Evolutionary conservation across 495 filamentous ascomycete species (phyloP).

Genomic region (Penicillium dipodomyicola): DNA sequence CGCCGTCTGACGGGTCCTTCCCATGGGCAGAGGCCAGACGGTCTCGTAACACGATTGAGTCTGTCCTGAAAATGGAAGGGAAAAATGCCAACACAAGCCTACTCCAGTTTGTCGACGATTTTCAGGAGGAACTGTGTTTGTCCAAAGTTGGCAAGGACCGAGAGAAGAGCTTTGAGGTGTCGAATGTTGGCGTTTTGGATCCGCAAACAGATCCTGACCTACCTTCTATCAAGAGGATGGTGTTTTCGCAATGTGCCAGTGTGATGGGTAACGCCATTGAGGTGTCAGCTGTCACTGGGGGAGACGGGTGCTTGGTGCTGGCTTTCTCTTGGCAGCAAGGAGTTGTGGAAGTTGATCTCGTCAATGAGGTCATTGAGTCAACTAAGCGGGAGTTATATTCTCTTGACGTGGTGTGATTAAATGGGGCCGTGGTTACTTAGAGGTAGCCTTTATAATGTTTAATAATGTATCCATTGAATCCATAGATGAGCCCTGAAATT

Average conservation of each 20-base stretch:
- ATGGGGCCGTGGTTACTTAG: background rate
- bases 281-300: constrained; percentile 40
- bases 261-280: constrained; percentile 40
- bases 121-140: constrained; percentile 30
- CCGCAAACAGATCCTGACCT: constrained; percentile 20
- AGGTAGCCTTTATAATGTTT: constrained; percentile 7
- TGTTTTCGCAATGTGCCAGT: constrained; percentile 49
- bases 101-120: constrained; percentile 38
- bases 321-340: constrained; percentile 39
- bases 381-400: constrained; percentile 23
- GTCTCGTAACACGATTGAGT: constrained; percentile 30
- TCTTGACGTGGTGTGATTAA: constrained; percentile 1
- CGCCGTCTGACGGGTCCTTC: constrained; percentile 10
- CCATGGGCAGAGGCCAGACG: constrained; percentile 40
- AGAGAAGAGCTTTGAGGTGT: constrained; percentile 40
- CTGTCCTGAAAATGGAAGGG: constrained; percentile 31
- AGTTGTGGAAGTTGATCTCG: constrained; percentile 31
- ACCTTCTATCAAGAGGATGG: constrained; percentile 32
- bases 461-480: background rate
- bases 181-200: constrained; percentile 42
- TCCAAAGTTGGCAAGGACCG: constrained; percentile 36
- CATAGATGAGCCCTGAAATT: background rate
- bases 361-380: constrained; percentile 24
- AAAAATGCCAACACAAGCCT: constrained; percentile 35
- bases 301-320: constrained; percentile 39